Conservation (phyloP, 495 filamentous ascomycete genomes). For the Podospora pseudocomata region DNA sequence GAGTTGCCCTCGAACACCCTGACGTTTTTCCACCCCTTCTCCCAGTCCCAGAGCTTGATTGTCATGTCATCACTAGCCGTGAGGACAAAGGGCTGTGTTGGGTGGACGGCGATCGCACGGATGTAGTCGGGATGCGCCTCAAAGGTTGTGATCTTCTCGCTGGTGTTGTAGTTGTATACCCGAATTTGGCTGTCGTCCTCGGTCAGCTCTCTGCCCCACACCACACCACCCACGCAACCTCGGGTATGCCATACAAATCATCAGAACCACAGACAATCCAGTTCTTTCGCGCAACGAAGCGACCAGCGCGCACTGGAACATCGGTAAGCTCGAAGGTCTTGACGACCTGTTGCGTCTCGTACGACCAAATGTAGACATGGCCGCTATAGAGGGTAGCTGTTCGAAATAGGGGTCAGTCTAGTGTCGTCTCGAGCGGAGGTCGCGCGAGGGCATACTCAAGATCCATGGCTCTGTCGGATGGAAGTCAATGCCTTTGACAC, state of each 20-base stretch:
- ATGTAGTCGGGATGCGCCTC: constrained; percentile 99
- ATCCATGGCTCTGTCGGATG: constrained; percentile 97
- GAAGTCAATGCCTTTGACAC: constrained; percentile 97
- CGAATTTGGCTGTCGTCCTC: constrained; percentile 30
- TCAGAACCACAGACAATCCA: constrained; percentile 99
- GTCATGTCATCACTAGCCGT: constrained; percentile 99
- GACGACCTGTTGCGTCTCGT: constrained; percentile 94
- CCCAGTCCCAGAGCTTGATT: constrained; percentile 99
- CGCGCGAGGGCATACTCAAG: constrained; percentile 50
- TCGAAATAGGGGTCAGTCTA: background rate
- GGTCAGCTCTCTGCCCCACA: constrained; percentile 3
- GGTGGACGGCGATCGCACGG: constrained; percentile 94
- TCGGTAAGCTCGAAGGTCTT: constrained; percentile 99
- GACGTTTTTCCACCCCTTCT: constrained; percentile 95
- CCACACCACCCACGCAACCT: background rate
- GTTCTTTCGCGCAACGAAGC: constrained; percentile 96
- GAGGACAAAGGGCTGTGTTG: constrained; percentile 90
- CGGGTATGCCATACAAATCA: constrained; percentile 71
- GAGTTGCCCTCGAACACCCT: constrained; percentile 98
- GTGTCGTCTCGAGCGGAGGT: background rate
- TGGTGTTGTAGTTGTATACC: constrained; percentile 95
- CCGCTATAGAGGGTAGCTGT: constrained; percentile 81
- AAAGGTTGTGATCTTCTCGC: constrained; percentile 96
- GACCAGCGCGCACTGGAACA: constrained; percentile 94
- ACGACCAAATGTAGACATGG: constrained; percentile 99